Conservation (phyloP, 2,329 filamentous ascomycete species). For the Waltergamsia citrina region DNA sequence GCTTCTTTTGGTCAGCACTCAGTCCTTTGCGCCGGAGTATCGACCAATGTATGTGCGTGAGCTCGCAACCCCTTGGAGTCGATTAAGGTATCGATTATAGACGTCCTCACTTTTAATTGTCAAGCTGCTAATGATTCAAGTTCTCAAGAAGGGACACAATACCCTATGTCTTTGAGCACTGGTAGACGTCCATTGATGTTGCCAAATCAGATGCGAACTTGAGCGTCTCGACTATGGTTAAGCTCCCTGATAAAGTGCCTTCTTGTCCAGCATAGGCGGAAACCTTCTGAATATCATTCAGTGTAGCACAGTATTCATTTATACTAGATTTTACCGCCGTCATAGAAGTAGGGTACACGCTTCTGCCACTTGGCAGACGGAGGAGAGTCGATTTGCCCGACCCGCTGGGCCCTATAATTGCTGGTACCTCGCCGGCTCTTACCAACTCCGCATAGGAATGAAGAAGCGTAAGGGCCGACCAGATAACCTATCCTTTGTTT, state of each 20-base stretch:
- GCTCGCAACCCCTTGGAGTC: conserved; percentile 62
- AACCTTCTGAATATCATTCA: conserved; percentile 50
- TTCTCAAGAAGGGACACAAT: no score
- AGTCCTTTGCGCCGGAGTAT: conserved; percentile 80
- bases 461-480: no score
- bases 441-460: no score
- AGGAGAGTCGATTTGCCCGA: conserved; percentile 78
- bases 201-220: conserved; percentile 66
- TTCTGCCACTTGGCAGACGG: conserved; percentile 63
- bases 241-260: conserved; percentile 70
- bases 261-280: conserved; percentile 82
- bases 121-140: no score
- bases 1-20: conserved; percentile 75
- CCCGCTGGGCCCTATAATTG: conserved; percentile 69
- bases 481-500: no score
- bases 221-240: conserved; percentile 74
- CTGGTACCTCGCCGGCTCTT: conserved; percentile 56
- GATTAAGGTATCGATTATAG: conserved; percentile 58
- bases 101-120: no score
- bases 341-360: conserved; percentile 27
- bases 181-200: no score
- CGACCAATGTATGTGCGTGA: conserved; percentile 64
- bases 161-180: no score
- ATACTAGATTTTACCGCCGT: conserved; percentile 44
- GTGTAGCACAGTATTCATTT: conserved; percentile 49